phyloP scores from a whole-genome alignment of 345 rosid genomes.

The Viola odorata region DNA sequence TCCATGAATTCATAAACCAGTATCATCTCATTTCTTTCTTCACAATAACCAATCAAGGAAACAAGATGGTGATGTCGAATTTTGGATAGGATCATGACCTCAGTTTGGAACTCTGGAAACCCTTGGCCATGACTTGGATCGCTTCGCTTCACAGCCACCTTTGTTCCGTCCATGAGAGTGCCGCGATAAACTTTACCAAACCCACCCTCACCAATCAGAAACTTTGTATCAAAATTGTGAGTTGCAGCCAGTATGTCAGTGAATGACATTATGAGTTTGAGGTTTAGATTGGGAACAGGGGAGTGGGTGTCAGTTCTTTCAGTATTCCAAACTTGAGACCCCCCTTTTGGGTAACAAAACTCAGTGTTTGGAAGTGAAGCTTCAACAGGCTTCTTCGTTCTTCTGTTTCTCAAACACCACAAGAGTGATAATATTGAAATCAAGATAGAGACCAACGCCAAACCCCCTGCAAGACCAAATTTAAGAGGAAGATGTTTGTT shows the following conservation, averaged over 20 bases:
- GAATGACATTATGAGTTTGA: slow-evolving; percentile 34
- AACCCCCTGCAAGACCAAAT: slow-evolving; percentile 19
- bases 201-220: slow-evolving; percentile 43
- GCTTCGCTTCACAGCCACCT: slow-evolving; percentile 48
- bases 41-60: slow-evolving; percentile 63
- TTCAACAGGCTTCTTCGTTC: slow-evolving; percentile 21
- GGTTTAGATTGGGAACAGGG: slow-evolving; percentile 22
- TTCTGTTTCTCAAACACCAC: too few species aligned
- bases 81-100: slow-evolving; percentile 51
- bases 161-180: slow-evolving; percentile 28
- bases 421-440: too few species aligned
- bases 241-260: slow-evolving; percentile 42
- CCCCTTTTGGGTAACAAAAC: slow-evolving; percentile 20
- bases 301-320: too few species aligned
- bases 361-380: slow-evolving; percentile 26
- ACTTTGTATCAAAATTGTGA: slow-evolving; percentile 28
- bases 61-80: slow-evolving; percentile 63
- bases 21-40: slow-evolving; percentile 52
- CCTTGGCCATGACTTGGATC: slow-evolving; percentile 45
- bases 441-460: slow-evolving; percentile 13
- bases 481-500: slow-evolving; percentile 4
- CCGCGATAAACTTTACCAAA: slow-evolving; percentile 44
- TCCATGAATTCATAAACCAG: slow-evolving; percentile 59
- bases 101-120: slow-evolving; percentile 44
- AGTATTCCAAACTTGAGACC: too few species aligned